Percentiles rank a stretch among this genome's conserved stretches.
Evolutionary conservation across 2,329 filamentous ascomycete genomes (phyloP).

Genomic region (Fusarium nanum): DNA sequence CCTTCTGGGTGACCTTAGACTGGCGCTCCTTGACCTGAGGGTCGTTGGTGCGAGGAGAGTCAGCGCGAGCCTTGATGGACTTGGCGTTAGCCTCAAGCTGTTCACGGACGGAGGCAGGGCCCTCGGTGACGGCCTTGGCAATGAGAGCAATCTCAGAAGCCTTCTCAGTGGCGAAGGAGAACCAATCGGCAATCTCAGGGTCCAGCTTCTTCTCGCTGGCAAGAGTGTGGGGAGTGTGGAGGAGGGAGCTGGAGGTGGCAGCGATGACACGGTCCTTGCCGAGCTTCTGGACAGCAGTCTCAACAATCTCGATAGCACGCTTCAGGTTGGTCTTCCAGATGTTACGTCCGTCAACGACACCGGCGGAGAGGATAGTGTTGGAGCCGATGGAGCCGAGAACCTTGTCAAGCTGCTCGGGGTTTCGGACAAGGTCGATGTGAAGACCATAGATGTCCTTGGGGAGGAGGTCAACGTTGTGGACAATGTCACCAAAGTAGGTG

Average conservation of each 20-base stretch:
- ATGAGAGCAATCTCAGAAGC: conserved; percentile 88
- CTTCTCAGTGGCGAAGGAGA: conserved; percentile 98
- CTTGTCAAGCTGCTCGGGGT: conserved; percentile 95
- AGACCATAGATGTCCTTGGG: conserved; percentile 84
- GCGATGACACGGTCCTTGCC: conserved; percentile 98
- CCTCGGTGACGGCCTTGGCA: conserved; percentile 95
- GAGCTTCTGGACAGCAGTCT: conserved; percentile 91
- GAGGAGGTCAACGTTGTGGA: conserved; percentile 96
- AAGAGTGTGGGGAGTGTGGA: conserved; percentile 98
- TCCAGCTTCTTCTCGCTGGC: conserved; percentile 99
- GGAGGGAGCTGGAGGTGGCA: conserved; percentile 95
- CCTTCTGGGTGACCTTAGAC: conserved; percentile 81
- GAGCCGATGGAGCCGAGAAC: conserved; percentile 85
- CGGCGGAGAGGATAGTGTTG: conserved; percentile 90
- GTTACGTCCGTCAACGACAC: conserved; percentile 98
- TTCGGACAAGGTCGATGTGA: conserved; percentile 96
- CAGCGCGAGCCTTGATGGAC: conserved; percentile 89
- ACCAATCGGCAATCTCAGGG: conserved; percentile 94
- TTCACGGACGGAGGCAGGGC: conserved; percentile 84
- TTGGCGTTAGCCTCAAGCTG: conserved; percentile 97
- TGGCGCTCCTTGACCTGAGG: conserved; percentile 97
- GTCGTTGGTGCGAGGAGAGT: conserved; percentile 96
- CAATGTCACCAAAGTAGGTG: conserved; percentile 99
- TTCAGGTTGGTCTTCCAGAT: conserved; percentile 99
- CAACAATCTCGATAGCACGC: conserved; percentile 89